Evolutionary conservation across 345 rosid genomes (phyloP).

Genomic region (Salix koriyanagi): DNA sequence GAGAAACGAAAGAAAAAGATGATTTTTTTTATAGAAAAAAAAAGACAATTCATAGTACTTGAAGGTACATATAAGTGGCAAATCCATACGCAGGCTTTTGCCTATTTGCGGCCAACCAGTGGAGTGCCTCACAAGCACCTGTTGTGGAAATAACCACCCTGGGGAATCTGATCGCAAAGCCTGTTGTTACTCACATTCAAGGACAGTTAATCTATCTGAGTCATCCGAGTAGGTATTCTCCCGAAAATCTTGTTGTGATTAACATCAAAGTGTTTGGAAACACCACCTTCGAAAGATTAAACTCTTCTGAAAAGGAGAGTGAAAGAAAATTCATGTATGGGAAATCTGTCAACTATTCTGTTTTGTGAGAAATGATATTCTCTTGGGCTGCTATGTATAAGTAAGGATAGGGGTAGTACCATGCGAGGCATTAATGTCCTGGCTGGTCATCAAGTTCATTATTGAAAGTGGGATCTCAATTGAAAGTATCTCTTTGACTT

Average conservation of each 20-base stretch:
- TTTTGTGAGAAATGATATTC: background rate
- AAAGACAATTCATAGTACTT: background rate
- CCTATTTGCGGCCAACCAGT: background rate
- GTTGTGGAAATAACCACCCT: background rate
- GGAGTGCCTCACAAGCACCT: background rate
- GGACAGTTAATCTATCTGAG: slow-evolving; percentile 30
- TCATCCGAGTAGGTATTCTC: slow-evolving; percentile 45
- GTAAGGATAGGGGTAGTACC: background rate
- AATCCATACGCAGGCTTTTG: background rate
- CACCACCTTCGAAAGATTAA: slow-evolving; percentile 47
- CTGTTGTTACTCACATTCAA: slow-evolving; percentile 32
- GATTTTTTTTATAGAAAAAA: no score
- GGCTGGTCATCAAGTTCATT: no score
- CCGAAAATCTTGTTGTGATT: slow-evolving; percentile 69
- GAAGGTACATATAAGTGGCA: background rate
- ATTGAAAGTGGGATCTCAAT: background rate
- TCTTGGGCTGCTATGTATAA: background rate
- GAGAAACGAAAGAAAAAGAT: background rate
- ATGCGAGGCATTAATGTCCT: background rate
- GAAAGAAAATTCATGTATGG: slow-evolving; percentile 23
- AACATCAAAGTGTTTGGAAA: slow-evolving; percentile 43
- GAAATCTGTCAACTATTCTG: background rate
- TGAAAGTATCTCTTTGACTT: background rate
- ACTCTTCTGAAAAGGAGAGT: slow-evolving; percentile 37
- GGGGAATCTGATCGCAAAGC: slow-evolving; percentile 14